phyloP scores from a whole-genome alignment of 140 eudicot species.

The Ambrosia hybrid region DNA sequence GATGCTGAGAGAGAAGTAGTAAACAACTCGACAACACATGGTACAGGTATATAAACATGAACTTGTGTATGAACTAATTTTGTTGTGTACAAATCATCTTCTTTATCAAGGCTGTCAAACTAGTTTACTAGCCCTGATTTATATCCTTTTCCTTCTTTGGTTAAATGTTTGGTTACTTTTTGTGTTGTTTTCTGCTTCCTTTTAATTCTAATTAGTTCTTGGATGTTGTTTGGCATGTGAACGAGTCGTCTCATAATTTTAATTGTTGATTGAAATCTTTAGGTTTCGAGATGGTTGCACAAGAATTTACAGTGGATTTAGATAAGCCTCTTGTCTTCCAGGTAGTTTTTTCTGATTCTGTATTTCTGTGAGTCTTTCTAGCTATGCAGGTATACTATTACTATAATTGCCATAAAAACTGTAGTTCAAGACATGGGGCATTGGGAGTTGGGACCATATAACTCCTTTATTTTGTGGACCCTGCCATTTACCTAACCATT shows the following conservation, averaged over 20 bases:
- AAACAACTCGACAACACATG: conserved; percentile 7
- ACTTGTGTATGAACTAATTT: neutral
- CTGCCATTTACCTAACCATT: no score
- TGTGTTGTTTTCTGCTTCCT: neutral
- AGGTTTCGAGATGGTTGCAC: conserved; percentile 45
- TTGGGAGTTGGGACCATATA: no score
- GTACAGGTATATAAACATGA: neutral
- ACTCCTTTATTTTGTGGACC: no score
- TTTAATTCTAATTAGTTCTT: conserved; percentile 1
- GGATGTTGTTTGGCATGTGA: neutral
- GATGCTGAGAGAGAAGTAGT: neutral
- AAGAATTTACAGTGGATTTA: conserved; percentile 44
- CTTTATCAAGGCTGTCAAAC: neutral
- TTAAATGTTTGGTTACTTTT: neutral
- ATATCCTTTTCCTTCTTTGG: neutral
- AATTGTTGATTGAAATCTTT: conserved; percentile 9
- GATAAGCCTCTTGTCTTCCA: conserved; percentile 51
- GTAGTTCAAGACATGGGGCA: neutral
- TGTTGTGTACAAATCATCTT: neutral
- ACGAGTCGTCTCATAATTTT: neutral
- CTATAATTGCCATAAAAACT: neutral
- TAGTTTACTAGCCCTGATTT: conserved; percentile 1
- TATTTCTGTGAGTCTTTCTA: conserved; percentile 19
- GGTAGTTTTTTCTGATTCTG: neutral
- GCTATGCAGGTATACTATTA: neutral